Evolutionary conservation across 2,329 filamentous ascomycete species (phyloP), one percentile per base, ranked within the genome.

Genomic region (Apiospora kogelbergensis): DNA sequence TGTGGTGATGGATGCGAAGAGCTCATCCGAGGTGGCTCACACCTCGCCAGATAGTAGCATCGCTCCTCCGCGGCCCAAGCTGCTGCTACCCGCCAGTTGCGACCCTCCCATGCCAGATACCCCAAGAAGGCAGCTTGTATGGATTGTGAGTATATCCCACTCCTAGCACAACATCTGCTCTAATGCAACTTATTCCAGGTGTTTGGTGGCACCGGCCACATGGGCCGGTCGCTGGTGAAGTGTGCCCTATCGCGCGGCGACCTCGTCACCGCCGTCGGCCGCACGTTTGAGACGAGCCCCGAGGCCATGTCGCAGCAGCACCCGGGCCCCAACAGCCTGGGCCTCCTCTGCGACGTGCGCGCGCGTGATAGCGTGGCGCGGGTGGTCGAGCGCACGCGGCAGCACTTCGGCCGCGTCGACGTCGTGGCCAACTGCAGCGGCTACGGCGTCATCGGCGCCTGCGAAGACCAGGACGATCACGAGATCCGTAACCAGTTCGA

Each of bases 141-240:
- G 95, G 95, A 89, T 98, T 78, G 93, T 96, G 85, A 78, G 89
- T 84, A 44, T 33, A 33, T 13, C n/a, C 57, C 63, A 63, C 20
- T 66, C 70, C 68, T 65, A 37, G 3, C 7, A 45, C 17, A n/a
- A 67, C 33, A 30, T 42, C 9, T 60, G 40, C 15, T 20, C 33
- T 22, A 2, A 22, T 37, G 30, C 17, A 37, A n/a, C 65, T 67
- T 70, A 30, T 70, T 70, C 48, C 70, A 94, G 93, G 85, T 98
- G 68, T 99, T 98, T 80, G 96, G 96, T 65, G 95, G 94, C 65
- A 98, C 95, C n/a, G 96, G 96, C 68, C 96, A 99, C 76, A 97
- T 98, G 86, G 96, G 96, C 70, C 91, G 94, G 67, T 97, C 93
- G 9, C 88, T 98, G 24, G 93, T 95, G 70, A 95, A 96, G 76